Evolutionary conservation across 371 early-diverging fungal species (phyloP).

Genomic region (Apophysomyces elegans): DNA sequence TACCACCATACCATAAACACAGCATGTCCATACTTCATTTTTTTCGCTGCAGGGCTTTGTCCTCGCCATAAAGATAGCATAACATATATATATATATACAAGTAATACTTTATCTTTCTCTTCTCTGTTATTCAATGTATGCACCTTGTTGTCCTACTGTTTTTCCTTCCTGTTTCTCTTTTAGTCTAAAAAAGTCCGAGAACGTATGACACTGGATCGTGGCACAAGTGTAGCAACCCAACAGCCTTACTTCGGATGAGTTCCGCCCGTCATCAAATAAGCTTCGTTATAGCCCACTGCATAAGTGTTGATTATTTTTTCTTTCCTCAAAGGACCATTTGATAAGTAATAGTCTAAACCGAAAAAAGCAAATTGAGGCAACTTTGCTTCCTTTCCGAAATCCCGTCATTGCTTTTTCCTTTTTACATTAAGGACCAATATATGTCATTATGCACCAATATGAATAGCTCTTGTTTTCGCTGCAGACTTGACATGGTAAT

Average conservation of each 20-base stretch:
- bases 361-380: too few species aligned
- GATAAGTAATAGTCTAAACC: too few species aligned
- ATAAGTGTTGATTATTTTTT: neutral
- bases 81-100: too few species aligned
- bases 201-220: constrained; percentile 1
- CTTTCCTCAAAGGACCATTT: too few species aligned
- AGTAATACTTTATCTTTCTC: too few species aligned
- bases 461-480: too few species aligned
- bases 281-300: neutral
- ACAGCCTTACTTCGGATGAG: constrained; percentile 10
- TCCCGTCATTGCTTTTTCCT: too few species aligned
- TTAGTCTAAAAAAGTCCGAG: neutral
- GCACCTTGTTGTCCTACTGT: neutral
- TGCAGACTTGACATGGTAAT: too few species aligned
- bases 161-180: neutral
- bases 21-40: neutral
- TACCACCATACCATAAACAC: neutral
- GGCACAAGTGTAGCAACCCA: neutral
- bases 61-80: neutral
- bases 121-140: neutral
- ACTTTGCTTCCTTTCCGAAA: too few species aligned
- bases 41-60: neutral
- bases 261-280: constrained; percentile 5
- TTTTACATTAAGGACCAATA: too few species aligned
- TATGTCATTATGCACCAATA: too few species aligned